phyloP scores from a whole-genome alignment of 352 stramenopile species.

The Pythium oligandrum region DNA sequence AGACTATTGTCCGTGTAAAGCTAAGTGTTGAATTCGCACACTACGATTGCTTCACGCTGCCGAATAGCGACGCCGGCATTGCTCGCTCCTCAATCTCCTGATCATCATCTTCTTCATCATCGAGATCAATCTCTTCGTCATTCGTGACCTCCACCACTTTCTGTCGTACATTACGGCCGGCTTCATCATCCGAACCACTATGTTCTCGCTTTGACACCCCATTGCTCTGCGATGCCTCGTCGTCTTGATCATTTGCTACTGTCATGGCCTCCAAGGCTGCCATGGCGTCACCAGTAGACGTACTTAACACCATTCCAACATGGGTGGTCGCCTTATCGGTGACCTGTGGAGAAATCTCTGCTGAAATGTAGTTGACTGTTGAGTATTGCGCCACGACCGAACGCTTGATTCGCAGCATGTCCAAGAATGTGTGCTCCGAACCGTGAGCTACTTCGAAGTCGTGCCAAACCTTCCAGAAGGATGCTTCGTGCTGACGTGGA shows the following conservation, averaged over 20 bases:
- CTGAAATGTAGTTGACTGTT: constrained; percentile 96
- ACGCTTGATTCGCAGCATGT: constrained; percentile 98
- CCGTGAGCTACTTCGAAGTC: constrained; percentile 96
- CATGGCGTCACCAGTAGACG: constrained; percentile 79
- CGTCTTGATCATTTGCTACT: constrained; percentile 24
- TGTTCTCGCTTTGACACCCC: constrained; percentile 20
- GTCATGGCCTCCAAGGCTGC: constrained; percentile 77
- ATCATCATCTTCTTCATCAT: constrained; percentile 76
- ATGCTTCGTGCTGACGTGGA: constrained; percentile 87
- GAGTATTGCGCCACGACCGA: constrained; percentile 95
- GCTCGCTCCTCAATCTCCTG: constrained; percentile 55
- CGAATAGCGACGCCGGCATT: constrained; percentile 48
- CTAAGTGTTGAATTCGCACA: background rate
- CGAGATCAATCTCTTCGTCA: constrained; percentile 93
- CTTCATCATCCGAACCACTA: constrained; percentile 45
- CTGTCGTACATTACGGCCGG: constrained; percentile 77
- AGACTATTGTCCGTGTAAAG: too few species aligned
- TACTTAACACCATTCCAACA: constrained; percentile 52
- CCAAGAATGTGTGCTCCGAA: constrained; percentile 97
- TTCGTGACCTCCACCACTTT: constrained; percentile 71
- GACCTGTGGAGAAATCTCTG: constrained; percentile 69
- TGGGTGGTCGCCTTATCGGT: constrained; percentile 12
- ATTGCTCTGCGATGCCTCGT: constrained; percentile 25
- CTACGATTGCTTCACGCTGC: constrained; percentile 17
- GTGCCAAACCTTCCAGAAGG: constrained; percentile 97